These are phyloP conservation scores for Myxozyma lipomycoides DNA, from an alignment of 805 yeast genomes.

Conservation along the genomic window DNA sequence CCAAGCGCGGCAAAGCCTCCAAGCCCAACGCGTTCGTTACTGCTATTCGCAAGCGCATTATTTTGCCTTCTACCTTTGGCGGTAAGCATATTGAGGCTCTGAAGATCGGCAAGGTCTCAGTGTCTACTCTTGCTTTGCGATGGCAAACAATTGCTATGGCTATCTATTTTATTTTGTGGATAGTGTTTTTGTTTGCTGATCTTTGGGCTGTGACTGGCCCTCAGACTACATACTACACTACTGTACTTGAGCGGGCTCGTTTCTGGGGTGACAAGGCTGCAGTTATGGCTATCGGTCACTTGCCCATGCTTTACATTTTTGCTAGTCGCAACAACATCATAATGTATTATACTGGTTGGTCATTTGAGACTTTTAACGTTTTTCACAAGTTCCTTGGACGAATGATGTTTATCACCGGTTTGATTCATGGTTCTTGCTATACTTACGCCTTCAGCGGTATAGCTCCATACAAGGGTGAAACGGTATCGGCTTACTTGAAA, in stretches of 20 bases:
- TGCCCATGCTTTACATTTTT: slow-evolving; percentile 58
- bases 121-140: slow-evolving; percentile 41
- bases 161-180: slow-evolving; percentile 2
- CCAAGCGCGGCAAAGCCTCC: neutral
- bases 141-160: slow-evolving; percentile 32
- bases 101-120: slow-evolving; percentile 15
- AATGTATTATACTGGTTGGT: slow-evolving; percentile 57
- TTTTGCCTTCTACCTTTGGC: slow-evolving; percentile 34
- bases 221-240: neutral
- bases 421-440: slow-evolving; percentile 8
- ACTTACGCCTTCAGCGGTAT: slow-evolving; percentile 1
- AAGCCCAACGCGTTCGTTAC: slow-evolving; percentile 5
- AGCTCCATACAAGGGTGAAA: neutral
- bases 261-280: slow-evolving; percentile 31
- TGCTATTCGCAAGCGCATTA: slow-evolving; percentile 12
- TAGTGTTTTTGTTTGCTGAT: slow-evolving; percentile 12
- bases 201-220: neutral
- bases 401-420: slow-evolving; percentile 10
- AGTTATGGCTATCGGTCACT: slow-evolving; percentile 23
- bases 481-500: slow-evolving; percentile 1
- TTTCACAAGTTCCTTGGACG: slow-evolving; percentile 56
- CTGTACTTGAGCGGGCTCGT: slow-evolving; percentile 5
- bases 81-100: slow-evolving; percentile 31
- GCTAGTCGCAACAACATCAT: slow-evolving; percentile 73
- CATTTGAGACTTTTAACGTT: slow-evolving; percentile 57